Evolutionary conservation across 73 alveolate genomes (phyloP).

Genomic region (Paramecium caudatum): DNA sequence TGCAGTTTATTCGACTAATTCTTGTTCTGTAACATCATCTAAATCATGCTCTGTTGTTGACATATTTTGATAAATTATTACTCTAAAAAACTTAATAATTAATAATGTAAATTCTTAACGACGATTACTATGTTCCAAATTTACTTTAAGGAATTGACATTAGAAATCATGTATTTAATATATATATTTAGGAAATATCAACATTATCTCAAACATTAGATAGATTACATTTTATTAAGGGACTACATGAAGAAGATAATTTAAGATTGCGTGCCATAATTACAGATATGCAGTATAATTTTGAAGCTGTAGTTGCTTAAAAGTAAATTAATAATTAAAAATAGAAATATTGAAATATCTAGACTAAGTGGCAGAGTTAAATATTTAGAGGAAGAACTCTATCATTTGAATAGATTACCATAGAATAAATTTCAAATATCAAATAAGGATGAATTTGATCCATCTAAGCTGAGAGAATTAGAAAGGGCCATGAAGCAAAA

Average conservation of each 20-base stretch:
- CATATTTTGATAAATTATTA: background rate
- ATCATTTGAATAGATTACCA: constrained; percentile 7
- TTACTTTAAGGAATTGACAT: constrained; percentile 12
- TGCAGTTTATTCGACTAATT: constrained; percentile 48
- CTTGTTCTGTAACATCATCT: constrained; percentile 11
- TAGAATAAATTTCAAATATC: constrained; percentile 17
- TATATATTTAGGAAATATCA: background rate
- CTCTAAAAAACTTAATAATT: too few species aligned
- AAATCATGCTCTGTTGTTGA: constrained; percentile 47
- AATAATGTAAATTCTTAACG: constrained; percentile 41
- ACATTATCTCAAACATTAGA: constrained; percentile 8
- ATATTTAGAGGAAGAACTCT: constrained; percentile 58
- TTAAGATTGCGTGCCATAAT: constrained; percentile 52
- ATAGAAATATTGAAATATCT: constrained; percentile 56
- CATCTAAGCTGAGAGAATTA: constrained; percentile 34
- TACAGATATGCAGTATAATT: constrained; percentile 66
- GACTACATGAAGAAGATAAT: constrained; percentile 61
- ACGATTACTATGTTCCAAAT: background rate
- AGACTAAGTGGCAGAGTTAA: constrained; percentile 56
- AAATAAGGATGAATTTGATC: constrained; percentile 27
- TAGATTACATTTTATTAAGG: constrained; percentile 38
- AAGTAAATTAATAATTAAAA: background rate
- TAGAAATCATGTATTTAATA: background rate
- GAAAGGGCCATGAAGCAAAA: constrained; percentile 31
- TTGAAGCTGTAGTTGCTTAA: constrained; percentile 51